Evolutionary conservation across 2,329 filamentous ascomycete species (phyloP).

Genomic region (Pezicula carpinea): DNA sequence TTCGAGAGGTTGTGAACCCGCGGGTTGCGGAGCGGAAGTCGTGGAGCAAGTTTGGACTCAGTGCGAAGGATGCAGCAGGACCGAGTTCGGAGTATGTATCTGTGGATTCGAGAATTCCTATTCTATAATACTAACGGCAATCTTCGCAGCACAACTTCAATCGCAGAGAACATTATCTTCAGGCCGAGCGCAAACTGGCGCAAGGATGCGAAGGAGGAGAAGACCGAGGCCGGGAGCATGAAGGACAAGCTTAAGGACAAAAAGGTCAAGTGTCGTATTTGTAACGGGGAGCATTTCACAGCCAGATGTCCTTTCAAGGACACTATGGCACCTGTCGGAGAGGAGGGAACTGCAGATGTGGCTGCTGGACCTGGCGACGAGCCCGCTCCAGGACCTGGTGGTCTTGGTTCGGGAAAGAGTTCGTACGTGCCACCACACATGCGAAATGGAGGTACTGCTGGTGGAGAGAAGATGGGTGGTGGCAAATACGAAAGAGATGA

Average conservation of each 20-base stretch:
- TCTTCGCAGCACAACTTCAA: conserved; percentile 24
- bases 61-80: conserved; percentile 77
- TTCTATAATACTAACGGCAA: not conserved
- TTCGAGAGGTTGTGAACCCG: conserved; percentile 93
- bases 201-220: conserved; percentile 78
- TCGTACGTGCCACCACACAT: conserved; percentile 94
- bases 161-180: conserved; percentile 99
- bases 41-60: conserved; percentile 89
- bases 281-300: conserved; percentile 98
- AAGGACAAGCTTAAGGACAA: conserved; percentile 92
- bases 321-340: conserved; percentile 87
- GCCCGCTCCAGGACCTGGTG: conserved; percentile 43
- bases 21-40: conserved; percentile 90
- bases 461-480: conserved; percentile 75
- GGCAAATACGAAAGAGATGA: conserved; percentile 97
- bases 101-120: not conserved
- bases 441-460: conserved; percentile 61
- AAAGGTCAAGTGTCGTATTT: conserved; percentile 99
- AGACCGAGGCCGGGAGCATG: conserved; percentile 68
- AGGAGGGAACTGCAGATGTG: conserved; percentile 48
- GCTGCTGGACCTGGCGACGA: conserved; percentile 44
- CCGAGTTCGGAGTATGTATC: conserved; percentile 87
- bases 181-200: conserved; percentile 91
- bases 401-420: conserved; percentile 61
- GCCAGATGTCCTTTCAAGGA: conserved; percentile 99